phyloP scores from a whole-genome alignment of 306 rosid species.

The Cucurbita moschata region DNA sequence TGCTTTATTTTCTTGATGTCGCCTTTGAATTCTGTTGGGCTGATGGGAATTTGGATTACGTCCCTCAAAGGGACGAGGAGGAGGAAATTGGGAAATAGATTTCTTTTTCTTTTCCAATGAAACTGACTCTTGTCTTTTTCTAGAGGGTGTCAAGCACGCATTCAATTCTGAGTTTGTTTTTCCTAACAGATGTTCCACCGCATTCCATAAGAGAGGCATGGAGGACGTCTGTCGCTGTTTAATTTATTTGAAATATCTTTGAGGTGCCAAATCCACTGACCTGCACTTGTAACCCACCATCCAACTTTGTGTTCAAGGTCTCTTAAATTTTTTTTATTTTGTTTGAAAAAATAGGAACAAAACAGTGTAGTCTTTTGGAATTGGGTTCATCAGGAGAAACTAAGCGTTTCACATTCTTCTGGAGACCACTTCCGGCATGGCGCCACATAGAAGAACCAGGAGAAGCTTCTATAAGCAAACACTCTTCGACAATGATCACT shows the following conservation, averaged over 20 bases:
- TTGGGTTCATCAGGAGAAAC: not conserved
- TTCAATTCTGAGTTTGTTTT: not conserved
- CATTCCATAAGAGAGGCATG: not conserved
- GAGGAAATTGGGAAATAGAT: slow-evolving; percentile 20
- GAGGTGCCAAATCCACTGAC: not conserved
- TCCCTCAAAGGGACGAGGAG: slow-evolving; percentile 12
- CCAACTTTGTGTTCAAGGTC: not conserved
- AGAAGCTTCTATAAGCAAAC: not conserved
- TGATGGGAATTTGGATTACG: slow-evolving; percentile 14
- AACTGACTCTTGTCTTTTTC: not conserved
- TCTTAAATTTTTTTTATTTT: too few relatives aligned
- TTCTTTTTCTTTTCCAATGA: too few relatives aligned
- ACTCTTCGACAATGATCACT: not conserved
- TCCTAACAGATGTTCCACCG: not conserved
- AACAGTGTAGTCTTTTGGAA: not conserved
- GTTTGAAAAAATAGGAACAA: too few relatives aligned
- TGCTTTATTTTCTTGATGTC: slow-evolving; percentile 59
- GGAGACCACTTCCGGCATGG: not conserved
- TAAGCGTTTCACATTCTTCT: not conserved
- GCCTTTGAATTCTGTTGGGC: slow-evolving; percentile 34
- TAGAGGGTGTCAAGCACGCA: not conserved
- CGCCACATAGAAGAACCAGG: not conserved
- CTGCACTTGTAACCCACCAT: not conserved
- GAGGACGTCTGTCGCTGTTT: not conserved
- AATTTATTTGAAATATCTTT: not conserved